A percentile compares a stretch with the other conserved stretches of the same genome.
Evolutionary conservation across 1,139 yeast genomes (phyloP).

Genomic region (Yamadazyma mexicana): DNA sequence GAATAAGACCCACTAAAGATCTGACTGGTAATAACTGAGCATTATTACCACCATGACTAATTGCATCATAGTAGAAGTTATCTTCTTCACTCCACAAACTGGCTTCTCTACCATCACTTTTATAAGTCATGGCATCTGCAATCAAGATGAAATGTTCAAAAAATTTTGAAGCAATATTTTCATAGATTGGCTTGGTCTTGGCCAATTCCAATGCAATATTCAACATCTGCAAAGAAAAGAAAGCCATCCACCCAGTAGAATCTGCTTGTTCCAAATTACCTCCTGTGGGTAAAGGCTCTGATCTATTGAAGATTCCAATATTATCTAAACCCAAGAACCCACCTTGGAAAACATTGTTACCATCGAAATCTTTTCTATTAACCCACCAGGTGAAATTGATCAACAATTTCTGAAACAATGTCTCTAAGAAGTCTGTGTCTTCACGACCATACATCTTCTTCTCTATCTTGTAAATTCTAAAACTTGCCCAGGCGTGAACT

Average conservation of each 20-base stretch:
- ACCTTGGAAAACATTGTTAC: constrained; percentile 91
- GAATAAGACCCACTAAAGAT: constrained; percentile 90
- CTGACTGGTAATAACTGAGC: constrained; percentile 81
- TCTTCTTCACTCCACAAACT: constrained; percentile 92
- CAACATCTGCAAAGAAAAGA: constrained; percentile 87
- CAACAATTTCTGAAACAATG: constrained; percentile 87
- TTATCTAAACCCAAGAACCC: constrained; percentile 94
- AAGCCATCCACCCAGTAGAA: constrained; percentile 99
- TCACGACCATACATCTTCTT: constrained; percentile 81
- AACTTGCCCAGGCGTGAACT: constrained; percentile 97
- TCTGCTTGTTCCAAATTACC: constrained; percentile 93
- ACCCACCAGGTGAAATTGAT: constrained; percentile 99
- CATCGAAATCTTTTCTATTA: constrained; percentile 84
- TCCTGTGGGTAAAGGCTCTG: constrained; percentile 94
- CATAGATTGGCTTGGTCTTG: constrained; percentile 83
- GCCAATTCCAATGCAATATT: constrained; percentile 90
- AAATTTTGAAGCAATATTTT: constrained; percentile 92
- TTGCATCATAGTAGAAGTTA: constrained; percentile 89
- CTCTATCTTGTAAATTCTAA: constrained; percentile 86
- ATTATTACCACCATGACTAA: constrained; percentile 70
- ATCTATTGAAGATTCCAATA: constrained; percentile 90
- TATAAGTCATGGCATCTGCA: constrained; percentile 92
- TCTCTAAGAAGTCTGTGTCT: constrained; percentile 83
- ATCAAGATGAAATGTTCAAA: constrained; percentile 91
- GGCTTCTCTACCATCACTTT: constrained; percentile 56